Conservation (phyloP, 2,329 filamentous ascomycete species). For the Aschersonia sp. region DNA sequence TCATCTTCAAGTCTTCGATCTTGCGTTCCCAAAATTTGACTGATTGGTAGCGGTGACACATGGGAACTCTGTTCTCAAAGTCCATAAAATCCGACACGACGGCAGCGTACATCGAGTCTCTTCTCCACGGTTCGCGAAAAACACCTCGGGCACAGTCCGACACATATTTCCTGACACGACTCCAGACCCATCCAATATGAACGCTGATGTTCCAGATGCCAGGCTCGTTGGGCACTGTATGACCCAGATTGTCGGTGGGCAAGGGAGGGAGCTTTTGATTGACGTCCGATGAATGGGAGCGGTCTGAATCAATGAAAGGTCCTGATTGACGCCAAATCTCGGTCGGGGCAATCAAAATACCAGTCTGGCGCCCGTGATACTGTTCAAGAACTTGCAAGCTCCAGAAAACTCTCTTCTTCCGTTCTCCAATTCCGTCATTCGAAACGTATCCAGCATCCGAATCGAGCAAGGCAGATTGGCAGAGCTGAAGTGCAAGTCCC, state of each 20-base stretch:
- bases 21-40: conserved; percentile 36
- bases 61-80: conserved; percentile 30
- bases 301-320: conserved; percentile 9
- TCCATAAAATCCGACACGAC: conserved; percentile 36
- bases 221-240: conserved; percentile 21
- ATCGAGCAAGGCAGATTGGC: conserved; percentile 34
- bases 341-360: conserved; percentile 24
- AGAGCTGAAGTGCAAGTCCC: conserved; percentile 33
- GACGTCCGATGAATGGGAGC: conserved; percentile 8
- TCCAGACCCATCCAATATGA: conserved; percentile 37
- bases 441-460: conserved; percentile 21
- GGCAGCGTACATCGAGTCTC: conserved; percentile 35
- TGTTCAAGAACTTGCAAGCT: conserved; percentile 35
- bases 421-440: conserved; percentile 21
- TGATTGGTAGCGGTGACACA: conserved; percentile 36
- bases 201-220: conserved; percentile 36
- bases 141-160: conserved; percentile 31
- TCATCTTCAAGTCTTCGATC: conserved; percentile 26
- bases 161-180: conserved; percentile 28
- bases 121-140: conserved; percentile 34
- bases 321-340: conserved; percentile 25
- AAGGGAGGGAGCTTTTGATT: conserved; percentile 24
- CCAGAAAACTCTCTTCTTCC: conserved; percentile 36
- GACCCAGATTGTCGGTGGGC: conserved; percentile 28
- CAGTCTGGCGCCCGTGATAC: conserved; percentile 30